Evolutionary conservation across 1,284 basidiomycete genomes (phyloP).

Genomic region (Macrocystidia cucumis): DNA sequence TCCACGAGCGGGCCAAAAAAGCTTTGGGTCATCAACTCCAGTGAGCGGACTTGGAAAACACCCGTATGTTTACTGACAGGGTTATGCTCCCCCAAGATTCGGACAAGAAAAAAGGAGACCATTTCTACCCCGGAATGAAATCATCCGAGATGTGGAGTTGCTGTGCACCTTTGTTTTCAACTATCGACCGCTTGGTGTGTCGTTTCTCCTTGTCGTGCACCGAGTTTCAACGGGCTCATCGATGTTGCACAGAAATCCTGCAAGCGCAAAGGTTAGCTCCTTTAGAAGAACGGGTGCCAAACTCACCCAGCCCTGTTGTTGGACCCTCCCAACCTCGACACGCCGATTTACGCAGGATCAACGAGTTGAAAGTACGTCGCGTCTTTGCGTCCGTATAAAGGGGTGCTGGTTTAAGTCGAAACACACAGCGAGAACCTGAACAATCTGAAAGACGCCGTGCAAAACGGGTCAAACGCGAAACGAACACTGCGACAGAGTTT

Average conservation of each 20-base stretch:
- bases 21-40: slow-evolving; percentile 11
- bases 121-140: too few relatives aligned
- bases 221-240: not conserved
- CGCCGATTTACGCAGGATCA: too few relatives aligned
- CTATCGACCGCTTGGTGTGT: not conserved
- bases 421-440: not conserved
- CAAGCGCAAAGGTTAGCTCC: not conserved
- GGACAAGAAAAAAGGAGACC: too few relatives aligned
- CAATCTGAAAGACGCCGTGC: not conserved
- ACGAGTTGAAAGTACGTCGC: too few relatives aligned
- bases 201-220: not conserved
- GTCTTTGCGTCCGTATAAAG: too few relatives aligned
- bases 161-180: not conserved
- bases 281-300: not conserved
- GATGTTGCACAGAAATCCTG: not conserved
- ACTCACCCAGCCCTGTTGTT: too few relatives aligned
- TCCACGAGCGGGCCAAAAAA: not conserved
- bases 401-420: not conserved
- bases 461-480: not conserved
- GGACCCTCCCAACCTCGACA: not conserved
- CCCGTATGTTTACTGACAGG: slow-evolving; percentile 9
- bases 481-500: not conserved
- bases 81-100: too few relatives aligned
- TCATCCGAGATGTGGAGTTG: too few relatives aligned
- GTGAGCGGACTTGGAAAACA: too few relatives aligned